Evolutionary conservation across 192 early-diverging fungal species (phyloP).

Genomic region (Funneliformis mosseae): DNA sequence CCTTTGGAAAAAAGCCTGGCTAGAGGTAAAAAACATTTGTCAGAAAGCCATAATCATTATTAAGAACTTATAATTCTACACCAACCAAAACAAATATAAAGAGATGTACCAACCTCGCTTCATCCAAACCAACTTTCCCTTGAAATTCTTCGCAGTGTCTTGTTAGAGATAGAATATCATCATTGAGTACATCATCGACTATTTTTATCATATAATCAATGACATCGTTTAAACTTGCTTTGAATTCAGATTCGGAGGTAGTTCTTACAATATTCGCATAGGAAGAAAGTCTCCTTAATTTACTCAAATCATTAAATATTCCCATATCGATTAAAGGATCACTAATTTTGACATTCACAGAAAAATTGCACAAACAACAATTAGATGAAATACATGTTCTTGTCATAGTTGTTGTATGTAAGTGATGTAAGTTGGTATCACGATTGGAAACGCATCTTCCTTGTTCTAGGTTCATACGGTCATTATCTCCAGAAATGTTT

Average conservation of each 20-base stretch:
- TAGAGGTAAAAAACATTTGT: conserved; percentile 28
- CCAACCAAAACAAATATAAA: background rate
- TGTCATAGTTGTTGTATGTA: conserved; percentile 13
- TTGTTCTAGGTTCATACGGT: background rate
- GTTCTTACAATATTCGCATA: background rate
- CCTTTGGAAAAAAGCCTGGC: conserved; percentile 17
- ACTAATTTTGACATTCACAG: background rate
- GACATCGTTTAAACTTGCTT: background rate
- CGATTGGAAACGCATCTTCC: background rate
- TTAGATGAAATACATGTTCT: background rate
- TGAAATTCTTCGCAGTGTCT: background rate
- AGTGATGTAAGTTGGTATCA: conserved; percentile 19
- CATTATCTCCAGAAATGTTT: background rate
- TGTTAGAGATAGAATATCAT: background rate
- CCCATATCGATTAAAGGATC: conserved; percentile 13
- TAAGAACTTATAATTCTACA: background rate
- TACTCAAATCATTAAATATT: conserved; percentile 6
- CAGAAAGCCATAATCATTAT: background rate
- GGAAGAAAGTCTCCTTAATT: background rate
- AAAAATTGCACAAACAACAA: conserved; percentile 6
- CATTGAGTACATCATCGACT: background rate
- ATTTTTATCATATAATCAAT: background rate
- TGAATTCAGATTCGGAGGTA: background rate
- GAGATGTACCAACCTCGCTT: conserved; percentile 26
- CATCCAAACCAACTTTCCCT: background rate